Base-by-base conservation (phyloP, 1,139 yeast genomes). In the Debaryomyces coudertii region DNA sequence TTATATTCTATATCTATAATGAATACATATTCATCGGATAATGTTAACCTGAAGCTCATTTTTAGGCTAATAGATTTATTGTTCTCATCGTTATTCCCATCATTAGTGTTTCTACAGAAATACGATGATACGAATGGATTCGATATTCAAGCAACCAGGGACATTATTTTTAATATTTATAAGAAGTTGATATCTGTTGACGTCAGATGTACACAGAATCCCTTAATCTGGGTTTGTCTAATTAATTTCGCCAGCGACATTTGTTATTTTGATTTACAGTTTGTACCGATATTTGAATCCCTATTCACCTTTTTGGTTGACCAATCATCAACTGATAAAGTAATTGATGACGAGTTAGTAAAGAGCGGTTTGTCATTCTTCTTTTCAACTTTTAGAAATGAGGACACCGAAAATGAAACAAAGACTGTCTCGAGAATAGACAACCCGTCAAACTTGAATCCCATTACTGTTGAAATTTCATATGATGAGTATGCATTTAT, bases 221-320 rank as follows among this genome's bases (percentile, higher is more conserved):
- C 63, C 1, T 43, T 60, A 36, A 47, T 58, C 2, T 68, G 73
- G 72, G 56, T 68, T 2, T 50, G 61, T 18, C 52, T 69, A 35
- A 52, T 68, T 31, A 65, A 68, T 40, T 56, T 57, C 25, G 65
- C 65, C 3, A 65, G 66, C 43, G 73, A 68, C 40, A 52, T 62
- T 5, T 68, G 73, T 46, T 65, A 62, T 43, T 50, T 61, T 8
- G 69, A 68, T 44, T 46, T 68, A 28, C 43, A 61, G 20, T 52
- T 50, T 30, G 61, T 60, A 22, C 48, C 53, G 2, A 40, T 54
- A 0, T 62, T 66, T 35, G 57, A 55, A 9, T 51, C 53, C 2
- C 43, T 65, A n/a, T 57, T 66, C 40, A 57, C 55, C 24, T 46
- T 45, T 18, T 54, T 63, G 44, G 44, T 59, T 6, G 42, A 43